Evolutionary conservation across 352 stramenopile species (phyloP), one percentile per base, ranked within the genome.

Genomic region (Peronospora farinosa): DNA sequence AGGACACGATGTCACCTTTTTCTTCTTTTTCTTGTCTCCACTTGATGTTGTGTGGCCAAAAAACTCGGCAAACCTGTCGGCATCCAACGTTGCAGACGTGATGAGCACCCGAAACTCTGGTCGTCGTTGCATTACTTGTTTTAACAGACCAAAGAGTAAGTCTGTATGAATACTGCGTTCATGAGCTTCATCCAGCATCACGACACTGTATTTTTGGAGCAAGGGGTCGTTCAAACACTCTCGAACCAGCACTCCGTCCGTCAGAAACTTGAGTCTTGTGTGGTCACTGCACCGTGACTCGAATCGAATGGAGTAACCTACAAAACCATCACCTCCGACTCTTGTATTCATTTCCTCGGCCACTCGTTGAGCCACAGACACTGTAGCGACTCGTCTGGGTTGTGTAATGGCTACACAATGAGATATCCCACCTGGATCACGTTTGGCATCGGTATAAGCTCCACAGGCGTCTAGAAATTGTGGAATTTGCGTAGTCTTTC

Each of bases 241-340:
- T 33, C 77, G 77, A 46, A 92, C 73, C 23, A 92, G 60, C 40
- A 92, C 72, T 57, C 80, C 83, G 52, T 93, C 80, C 7, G 80
- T 92, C 36, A 92, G 51, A 54, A 90, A 93, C 63, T 95, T 95
- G 49, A 97, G 67, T 17, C 71, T 65, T 27, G 82, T 92, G 31
- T 67, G 27, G 5, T 52, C 33, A 13, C 63, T 70, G 36, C 69
- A 74, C 28, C 85, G 78, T 48, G 97, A 97, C 67, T 99, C 96
- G 59, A 99, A 99, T 19, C 97, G 87, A 64, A 99, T 98, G 21
- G 88, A 84, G 59, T 99, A 99, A 9, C 96, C 96, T 10, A 99
- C 79, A 15, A 65, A 10, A 30, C 62, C 62, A 42, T 47, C 67
- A 0, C 45, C 51, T 35, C 69, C 72, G 1, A 74, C 63, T 5